These are phyloP conservation scores for Harringtonia aguacate DNA, from an alignment of 2,329 filamentous ascomycete species.

Conservation along the genomic window DNA sequence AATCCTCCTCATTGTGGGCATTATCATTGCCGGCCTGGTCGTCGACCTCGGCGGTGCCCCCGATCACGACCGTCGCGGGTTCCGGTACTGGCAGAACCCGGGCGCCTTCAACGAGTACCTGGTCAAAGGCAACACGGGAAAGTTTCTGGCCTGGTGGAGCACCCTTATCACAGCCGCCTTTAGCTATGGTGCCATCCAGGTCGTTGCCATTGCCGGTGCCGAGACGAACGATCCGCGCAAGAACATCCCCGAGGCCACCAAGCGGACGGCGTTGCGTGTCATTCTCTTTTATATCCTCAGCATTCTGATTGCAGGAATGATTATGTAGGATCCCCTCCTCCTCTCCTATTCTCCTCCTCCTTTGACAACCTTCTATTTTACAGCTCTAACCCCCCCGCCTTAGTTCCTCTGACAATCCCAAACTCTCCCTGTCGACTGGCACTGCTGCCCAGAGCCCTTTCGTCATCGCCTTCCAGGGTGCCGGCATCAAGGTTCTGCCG, in stretches of 20 bases:
- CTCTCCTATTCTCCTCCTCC: too few relatives aligned
- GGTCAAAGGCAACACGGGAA: conserved; percentile 28
- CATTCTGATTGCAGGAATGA: conserved; percentile 19
- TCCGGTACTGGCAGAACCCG: conserved; percentile 29
- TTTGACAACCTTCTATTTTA: too few relatives aligned
- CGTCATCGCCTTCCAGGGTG: conserved; percentile 61
- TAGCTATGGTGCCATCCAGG: conserved; percentile 51
- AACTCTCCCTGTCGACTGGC: too few relatives aligned
- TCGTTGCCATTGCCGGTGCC: conserved; percentile 18
- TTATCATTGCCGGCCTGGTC: conserved; percentile 40
- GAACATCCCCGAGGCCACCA: conserved; percentile 10
- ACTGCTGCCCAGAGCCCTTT: conserved; percentile 41
- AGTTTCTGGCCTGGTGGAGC: conserved; percentile 4
- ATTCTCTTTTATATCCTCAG: conserved; percentile 19
- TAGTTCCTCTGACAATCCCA: too few relatives aligned
- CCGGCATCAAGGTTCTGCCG: conserved; percentile 56
- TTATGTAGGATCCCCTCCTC: too few relatives aligned
- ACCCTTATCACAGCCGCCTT: conserved; percentile 47
- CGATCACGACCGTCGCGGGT: conserved; percentile 29
- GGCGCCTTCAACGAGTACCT: conserved; percentile 23
- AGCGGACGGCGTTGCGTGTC: conserved; percentile 19
- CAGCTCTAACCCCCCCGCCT: too few relatives aligned
- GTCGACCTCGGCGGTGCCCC: conserved; percentile 46
- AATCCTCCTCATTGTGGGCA: conserved; percentile 31
- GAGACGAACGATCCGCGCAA: conserved; percentile 12